Conservation (phyloP, 2,329 filamentous ascomycete species). For the Torrubiellomyces zombiae region DNA sequence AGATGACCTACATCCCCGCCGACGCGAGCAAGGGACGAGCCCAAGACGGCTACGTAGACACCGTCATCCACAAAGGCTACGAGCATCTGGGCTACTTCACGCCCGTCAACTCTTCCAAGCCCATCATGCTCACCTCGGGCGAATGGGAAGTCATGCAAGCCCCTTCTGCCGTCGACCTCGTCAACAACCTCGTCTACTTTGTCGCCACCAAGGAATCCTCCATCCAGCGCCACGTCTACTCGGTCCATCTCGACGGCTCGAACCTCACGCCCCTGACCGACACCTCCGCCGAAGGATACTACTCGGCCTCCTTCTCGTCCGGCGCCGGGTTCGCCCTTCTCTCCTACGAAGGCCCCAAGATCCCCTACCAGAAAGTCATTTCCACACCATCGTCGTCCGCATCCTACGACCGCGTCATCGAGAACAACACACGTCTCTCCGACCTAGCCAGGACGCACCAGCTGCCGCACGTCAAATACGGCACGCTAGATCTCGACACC, state of each 20-base stretch:
- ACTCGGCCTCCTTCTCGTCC: constrained; percentile 67
- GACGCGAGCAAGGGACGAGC: constrained; percentile 59
- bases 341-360: constrained; percentile 64
- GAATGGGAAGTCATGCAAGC: constrained; percentile 83
- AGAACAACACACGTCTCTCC: constrained; percentile 58
- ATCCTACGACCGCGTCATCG: constrained; percentile 52
- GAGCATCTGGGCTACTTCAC: constrained; percentile 91
- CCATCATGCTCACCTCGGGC: constrained; percentile 72
- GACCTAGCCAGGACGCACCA: constrained; percentile 58
- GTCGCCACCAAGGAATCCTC: constrained; percentile 72
- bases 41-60: constrained; percentile 85
- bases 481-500: constrained; percentile 65
- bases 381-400: constrained; percentile 56
- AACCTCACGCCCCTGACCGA: constrained; percentile 60
- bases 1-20: constrained; percentile 72
- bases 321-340: constrained; percentile 72
- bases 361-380: constrained; percentile 84
- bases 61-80: constrained; percentile 67
- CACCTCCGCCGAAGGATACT: constrained; percentile 57
- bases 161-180: constrained; percentile 69
- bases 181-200: constrained; percentile 82
- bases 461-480: constrained; percentile 67
- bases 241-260: constrained; percentile 67
- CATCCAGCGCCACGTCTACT: constrained; percentile 83
- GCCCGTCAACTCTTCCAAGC: constrained; percentile 67